These are phyloP conservation scores for Chalaropsis ovoidea DNA, from an alignment of 2,329 filamentous ascomycete genomes.

Conservation along the genomic window DNA sequence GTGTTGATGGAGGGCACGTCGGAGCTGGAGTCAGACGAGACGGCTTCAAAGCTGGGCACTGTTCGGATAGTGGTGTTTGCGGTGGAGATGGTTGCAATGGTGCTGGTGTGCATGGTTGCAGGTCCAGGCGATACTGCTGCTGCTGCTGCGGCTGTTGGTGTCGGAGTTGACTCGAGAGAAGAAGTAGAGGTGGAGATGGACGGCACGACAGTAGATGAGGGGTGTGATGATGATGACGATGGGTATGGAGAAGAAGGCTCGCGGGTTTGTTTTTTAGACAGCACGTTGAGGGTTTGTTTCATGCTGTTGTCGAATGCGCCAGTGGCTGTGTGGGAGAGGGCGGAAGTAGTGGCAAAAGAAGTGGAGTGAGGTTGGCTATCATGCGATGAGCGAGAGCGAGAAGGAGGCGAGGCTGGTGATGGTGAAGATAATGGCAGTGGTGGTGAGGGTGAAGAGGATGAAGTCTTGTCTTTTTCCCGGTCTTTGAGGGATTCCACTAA, in stretches of 20 bases:
- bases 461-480: conserved; percentile 1
- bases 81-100: conserved; percentile 17
- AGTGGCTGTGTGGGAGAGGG: conserved; percentile 32
- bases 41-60: conserved; percentile 46
- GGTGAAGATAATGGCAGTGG: neutral
- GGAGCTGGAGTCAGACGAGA: conserved; percentile 38
- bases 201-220: conserved; percentile 30
- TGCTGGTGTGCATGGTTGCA: conserved; percentile 29
- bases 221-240: conserved; percentile 26
- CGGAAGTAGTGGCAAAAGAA: conserved; percentile 29
- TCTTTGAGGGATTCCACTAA: conserved; percentile 14
- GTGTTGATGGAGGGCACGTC: conserved; percentile 31
- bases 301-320: conserved; percentile 36
- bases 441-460: neutral
- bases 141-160: conserved; percentile 24
- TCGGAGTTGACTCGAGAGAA: conserved; percentile 1
- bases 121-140: conserved; percentile 28
- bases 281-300: conserved; percentile 31
- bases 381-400: conserved; percentile 11
- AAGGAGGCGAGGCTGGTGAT: neutral
- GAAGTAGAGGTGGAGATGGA: conserved; percentile 9
- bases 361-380: conserved; percentile 28
- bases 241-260: conserved; percentile 25
- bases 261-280: conserved; percentile 29
- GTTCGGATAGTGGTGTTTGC: conserved; percentile 44